Percentiles rank a stretch among this genome's conserved stretches.
These are phyloP conservation scores for Suillus discolor DNA, from an alignment of 768 basidiomycete genomes.

Conservation along the genomic window DNA sequence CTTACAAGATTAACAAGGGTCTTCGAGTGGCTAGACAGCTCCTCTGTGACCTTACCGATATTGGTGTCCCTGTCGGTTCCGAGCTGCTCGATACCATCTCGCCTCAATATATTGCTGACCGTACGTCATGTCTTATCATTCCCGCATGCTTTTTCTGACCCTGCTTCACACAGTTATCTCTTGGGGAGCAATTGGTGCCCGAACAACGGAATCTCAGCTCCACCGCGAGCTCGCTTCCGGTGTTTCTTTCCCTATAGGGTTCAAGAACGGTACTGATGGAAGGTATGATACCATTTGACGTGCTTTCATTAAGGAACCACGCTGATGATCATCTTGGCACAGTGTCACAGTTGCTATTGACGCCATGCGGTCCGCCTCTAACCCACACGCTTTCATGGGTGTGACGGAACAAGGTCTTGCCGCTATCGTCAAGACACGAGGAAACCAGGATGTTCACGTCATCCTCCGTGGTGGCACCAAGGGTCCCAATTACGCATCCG, in stretches of 20 bases:
- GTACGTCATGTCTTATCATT: constrained; percentile 37
- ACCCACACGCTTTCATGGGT: constrained; percentile 97
- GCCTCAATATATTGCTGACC: constrained; percentile 84
- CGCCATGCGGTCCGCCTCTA: constrained; percentile 90
- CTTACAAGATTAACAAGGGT: constrained; percentile 97
- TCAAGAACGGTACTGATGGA: constrained; percentile 99
- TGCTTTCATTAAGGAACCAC: neutral
- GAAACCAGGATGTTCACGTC: constrained; percentile 88
- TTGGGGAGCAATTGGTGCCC: constrained; percentile 96
- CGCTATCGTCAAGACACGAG: constrained; percentile 91
- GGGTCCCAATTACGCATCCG: constrained; percentile 86
- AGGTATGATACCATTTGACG: constrained; percentile 41
- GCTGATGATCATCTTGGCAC: constrained; percentile 8
- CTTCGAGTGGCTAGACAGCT: constrained; percentile 86
- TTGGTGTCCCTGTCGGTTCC: constrained; percentile 92
- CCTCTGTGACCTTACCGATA: constrained; percentile 85
- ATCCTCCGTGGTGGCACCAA: constrained; percentile 92
- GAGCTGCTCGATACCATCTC: constrained; percentile 88
- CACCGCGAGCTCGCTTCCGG: constrained; percentile 96
- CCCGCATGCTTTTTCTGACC: neutral
- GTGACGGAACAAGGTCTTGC: constrained; percentile 87
- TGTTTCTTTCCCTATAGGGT: constrained; percentile 96
- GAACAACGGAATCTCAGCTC: constrained; percentile 96
- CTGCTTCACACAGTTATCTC: constrained; percentile 55
- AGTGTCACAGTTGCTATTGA: constrained; percentile 91